A percentile compares a stretch with the other conserved stretches of the same genome.
These are phyloP conservation scores for Pugionium cornutum DNA, from an alignment of 345 rosid genomes.

Conservation along the genomic window DNA sequence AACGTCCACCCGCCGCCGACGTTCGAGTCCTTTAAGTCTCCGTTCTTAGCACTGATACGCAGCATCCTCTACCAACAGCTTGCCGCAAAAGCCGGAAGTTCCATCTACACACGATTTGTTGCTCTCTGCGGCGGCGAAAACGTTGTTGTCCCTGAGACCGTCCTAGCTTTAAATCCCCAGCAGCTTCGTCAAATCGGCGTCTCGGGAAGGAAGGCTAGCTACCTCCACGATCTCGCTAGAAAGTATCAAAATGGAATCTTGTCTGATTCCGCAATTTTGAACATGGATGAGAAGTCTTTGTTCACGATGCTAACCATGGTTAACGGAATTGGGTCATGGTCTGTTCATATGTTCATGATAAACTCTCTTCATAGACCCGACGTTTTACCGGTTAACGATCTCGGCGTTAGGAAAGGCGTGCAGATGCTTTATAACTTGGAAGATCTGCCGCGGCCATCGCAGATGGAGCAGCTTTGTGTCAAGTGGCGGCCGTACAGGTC, in stretches of 20 bases:
- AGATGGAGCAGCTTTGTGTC: constrained; percentile 82
- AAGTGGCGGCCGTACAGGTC: constrained; percentile 93
- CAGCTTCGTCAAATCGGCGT: constrained; percentile 87
- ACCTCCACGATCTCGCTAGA: constrained; percentile 86
- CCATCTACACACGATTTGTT: constrained; percentile 81
- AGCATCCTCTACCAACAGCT: constrained; percentile 89
- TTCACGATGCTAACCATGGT: constrained; percentile 97
- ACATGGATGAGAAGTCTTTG: constrained; percentile 87
- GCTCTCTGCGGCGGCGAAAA: constrained; percentile 75
- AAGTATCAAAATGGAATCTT: constrained; percentile 81
- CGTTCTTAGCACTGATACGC: constrained; percentile 79
- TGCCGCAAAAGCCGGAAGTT: constrained; percentile 75
- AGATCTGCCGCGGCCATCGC: constrained; percentile 89
- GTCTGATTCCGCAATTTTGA: constrained; percentile 71
- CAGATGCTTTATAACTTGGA: constrained; percentile 68
- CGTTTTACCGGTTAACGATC: constrained; percentile 85
- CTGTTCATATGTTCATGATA: constrained; percentile 95
- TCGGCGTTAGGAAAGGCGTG: constrained; percentile 80
- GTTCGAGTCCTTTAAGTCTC: constrained; percentile 68
- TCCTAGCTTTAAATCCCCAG: constrained; percentile 62
- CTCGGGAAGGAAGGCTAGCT: constrained; percentile 84
- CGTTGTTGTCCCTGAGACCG: constrained; percentile 67
- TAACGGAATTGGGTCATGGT: constrained; percentile 95
- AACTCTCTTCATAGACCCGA: constrained; percentile 92
- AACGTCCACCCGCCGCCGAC: constrained; percentile 66